Conservation (phyloP, 306 rosid species). For the Vicia villosa region DNA sequence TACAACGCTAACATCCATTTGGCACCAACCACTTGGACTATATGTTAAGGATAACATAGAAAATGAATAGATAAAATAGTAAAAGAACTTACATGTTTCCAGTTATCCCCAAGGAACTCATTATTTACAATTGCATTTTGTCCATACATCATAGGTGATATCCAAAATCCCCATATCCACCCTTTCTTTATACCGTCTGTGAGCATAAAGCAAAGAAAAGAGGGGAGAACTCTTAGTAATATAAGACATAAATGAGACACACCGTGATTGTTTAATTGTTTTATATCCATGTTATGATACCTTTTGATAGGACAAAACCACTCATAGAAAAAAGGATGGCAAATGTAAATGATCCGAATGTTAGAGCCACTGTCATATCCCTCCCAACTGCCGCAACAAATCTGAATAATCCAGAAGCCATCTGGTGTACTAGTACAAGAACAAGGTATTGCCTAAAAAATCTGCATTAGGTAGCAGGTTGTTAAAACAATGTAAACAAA, state of each 20-base stretch:
- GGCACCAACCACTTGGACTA: not conserved
- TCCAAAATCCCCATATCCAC: constrained; percentile 63
- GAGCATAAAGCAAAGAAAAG: constrained; percentile 16
- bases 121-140: constrained; percentile 47
- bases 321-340: constrained; percentile 55
- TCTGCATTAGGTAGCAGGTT: constrained; percentile 40
- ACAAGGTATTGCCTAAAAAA: constrained; percentile 56
- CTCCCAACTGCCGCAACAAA: constrained; percentile 62
- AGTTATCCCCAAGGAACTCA: constrained; percentile 49
- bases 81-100: constrained; percentile 46
- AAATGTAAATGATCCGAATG: constrained; percentile 49
- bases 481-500: too few species aligned
- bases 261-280: not conserved
- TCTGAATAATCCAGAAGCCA: constrained; percentile 58
- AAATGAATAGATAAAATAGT: constrained; percentile 7
- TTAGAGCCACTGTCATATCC: constrained; percentile 53
- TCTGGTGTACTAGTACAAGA: constrained; percentile 56
- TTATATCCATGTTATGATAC: constrained; percentile 38
- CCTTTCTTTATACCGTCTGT: constrained; percentile 47
- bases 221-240: constrained; percentile 19
- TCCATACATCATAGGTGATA: constrained; percentile 57
- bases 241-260: constrained; percentile 1
- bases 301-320: constrained; percentile 64
- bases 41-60: constrained; percentile 1
- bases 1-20: not conserved